Evolutionary conservation across 257 asterid genomes (phyloP), one percentile per base, ranked within the genome.

Genomic region (Primulina eburnea): DNA sequence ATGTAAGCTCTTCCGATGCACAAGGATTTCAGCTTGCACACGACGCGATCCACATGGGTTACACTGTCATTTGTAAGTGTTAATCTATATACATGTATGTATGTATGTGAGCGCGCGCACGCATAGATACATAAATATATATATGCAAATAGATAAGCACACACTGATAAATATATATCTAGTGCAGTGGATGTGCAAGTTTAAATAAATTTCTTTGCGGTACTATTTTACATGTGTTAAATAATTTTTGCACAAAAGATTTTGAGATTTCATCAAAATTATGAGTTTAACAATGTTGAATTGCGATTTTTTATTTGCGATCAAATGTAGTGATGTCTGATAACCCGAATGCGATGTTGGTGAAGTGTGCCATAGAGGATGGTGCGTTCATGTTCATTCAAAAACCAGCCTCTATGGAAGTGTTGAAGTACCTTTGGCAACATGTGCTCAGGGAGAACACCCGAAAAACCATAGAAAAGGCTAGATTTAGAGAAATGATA

Each of bases 341-440:
- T 14, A 33, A 26, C 10, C 72, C 72, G 1, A 64, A 30, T 5
- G 17, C 71, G 28, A 57, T 69, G 1, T 56, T 77, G 8, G 75
- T 38, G 2, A 77, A 68, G 72, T 68, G 77, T 21, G 69, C 72
- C 8, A 68, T 77, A 56, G 81, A 77, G 58, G 78, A 77, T 50
- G 81, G 81, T 9, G 78, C 78, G 4, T 77, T 72, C 53, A 70
- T 77, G 29, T 72, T 68, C 78, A 69, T 77, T 35, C 65, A 77
- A 7, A 77, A 71, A 8, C 74, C 77, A 26, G 53, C 24, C 9
- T 5, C 59, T 14, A 62, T 37, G 40, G 75, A 64, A 0, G 78
- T 62, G n/a, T 6, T 72, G 7, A 77, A 55, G 68, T 77, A 77
- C 65, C 32, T 77, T 28, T 72, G 81, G 81, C 78, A 77, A 24